phyloP scores from a whole-genome alignment of 129 eudicot species.

The Artemisia annua region DNA sequence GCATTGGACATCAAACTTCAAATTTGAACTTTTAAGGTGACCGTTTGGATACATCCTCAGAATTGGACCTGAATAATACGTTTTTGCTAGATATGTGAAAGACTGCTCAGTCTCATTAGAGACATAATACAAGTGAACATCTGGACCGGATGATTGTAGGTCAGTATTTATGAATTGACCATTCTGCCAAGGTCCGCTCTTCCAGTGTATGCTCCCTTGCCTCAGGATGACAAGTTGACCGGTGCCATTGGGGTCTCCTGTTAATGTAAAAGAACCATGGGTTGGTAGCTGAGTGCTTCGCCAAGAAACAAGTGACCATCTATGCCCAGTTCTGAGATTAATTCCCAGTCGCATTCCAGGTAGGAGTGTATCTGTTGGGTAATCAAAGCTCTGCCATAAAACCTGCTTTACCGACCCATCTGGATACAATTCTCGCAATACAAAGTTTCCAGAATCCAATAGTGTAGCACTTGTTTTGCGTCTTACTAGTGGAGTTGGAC shows the following conservation, averaged over 20 bases:
- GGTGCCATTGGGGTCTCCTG: slow-evolving; percentile 26
- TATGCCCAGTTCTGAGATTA: slow-evolving; percentile 39
- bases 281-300: slow-evolving; percentile 25
- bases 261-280: slow-evolving; percentile 32
- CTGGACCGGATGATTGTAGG: slow-evolving; percentile 5
- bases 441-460: slow-evolving; percentile 39
- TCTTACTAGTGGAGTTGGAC: slow-evolving; percentile 5
- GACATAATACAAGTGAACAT: slow-evolving; percentile 15
- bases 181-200: slow-evolving; percentile 37
- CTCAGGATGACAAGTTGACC: slow-evolving; percentile 30
- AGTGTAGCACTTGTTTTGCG: slow-evolving; percentile 28
- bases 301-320: slow-evolving; percentile 53
- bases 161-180: slow-evolving; percentile 16
- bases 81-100: slow-evolving; percentile 24
- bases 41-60: slow-evolving; percentile 25
- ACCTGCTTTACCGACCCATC: slow-evolving; percentile 24
- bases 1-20: no score
- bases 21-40: neutral
- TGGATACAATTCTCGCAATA: slow-evolving; percentile 24
- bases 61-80: slow-evolving; percentile 23
- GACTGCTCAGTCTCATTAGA: slow-evolving; percentile 33
- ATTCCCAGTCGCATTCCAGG: slow-evolving; percentile 56
- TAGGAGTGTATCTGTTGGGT: slow-evolving; percentile 49
- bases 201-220: slow-evolving; percentile 33
- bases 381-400: slow-evolving; percentile 58